A percentile compares a stretch with the other conserved stretches of the same genome.
These are phyloP conservation scores for Theileria parva DNA, from an alignment of 169 alveolate genomes.

Conservation along the genomic window DNA sequence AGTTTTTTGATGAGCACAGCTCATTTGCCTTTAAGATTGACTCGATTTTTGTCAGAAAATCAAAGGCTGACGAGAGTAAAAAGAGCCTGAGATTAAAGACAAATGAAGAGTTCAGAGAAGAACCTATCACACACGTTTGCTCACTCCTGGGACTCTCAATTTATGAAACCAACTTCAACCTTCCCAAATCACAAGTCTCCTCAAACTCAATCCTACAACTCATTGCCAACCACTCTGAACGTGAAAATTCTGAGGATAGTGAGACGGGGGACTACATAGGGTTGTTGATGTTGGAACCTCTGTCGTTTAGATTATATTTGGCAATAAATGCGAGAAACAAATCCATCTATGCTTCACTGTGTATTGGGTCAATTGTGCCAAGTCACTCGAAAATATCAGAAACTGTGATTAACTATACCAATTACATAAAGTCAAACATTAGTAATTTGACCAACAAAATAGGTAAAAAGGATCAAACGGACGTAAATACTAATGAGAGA, in stretches of 20 bases:
- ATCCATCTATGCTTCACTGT: constrained; percentile 62
- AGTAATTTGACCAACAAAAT: constrained; percentile 60
- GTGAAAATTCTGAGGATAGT: not conserved
- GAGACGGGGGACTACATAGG: not conserved
- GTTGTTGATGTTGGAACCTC: constrained; percentile 37
- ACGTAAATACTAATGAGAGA: constrained; percentile 31
- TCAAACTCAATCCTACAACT: not conserved
- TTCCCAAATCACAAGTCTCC: not conserved
- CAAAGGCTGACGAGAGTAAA: constrained; percentile 36
- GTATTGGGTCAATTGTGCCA: constrained; percentile 25
- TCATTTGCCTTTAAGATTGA: constrained; percentile 72
- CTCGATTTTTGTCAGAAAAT: constrained; percentile 71
- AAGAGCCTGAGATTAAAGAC: constrained; percentile 42
- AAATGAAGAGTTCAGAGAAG: constrained; percentile 39
- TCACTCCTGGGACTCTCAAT: constrained; percentile 56
- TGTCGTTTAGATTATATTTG: constrained; percentile 48
- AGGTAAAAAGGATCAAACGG: not conserved
- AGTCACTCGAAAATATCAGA: not conserved
- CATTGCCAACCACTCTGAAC: not conserved
- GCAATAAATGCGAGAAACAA: constrained; percentile 59
- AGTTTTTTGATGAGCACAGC: constrained; percentile 72
- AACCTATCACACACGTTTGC: constrained; percentile 61
- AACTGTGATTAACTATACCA: constrained; percentile 37
- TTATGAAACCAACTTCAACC: constrained; percentile 22
- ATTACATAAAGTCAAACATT: constrained; percentile 36